A percentile compares a stretch with the other conserved stretches of the same genome.
Conservation (phyloP, 345 rosid species). For the Hibiscus mutabilis region DNA sequence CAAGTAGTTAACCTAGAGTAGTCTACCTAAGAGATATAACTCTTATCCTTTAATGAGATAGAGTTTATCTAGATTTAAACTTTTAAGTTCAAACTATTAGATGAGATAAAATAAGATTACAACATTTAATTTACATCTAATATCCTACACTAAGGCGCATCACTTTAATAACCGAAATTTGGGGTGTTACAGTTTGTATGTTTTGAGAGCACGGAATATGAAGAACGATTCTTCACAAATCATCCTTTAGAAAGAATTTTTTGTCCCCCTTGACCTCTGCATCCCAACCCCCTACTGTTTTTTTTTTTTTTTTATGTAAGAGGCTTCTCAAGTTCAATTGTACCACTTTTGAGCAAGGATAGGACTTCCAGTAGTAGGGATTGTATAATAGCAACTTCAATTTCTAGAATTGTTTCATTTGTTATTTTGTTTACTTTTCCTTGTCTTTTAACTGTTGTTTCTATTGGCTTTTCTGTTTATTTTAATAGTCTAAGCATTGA, state of each 20-base stretch:
- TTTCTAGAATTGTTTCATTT: neutral
- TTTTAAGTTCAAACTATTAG: no score
- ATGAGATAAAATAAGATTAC: no score
- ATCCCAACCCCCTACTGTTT: neutral
- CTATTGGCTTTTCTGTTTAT: neutral
- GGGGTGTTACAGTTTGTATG: no score
- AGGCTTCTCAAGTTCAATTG: neutral
- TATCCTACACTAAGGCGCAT: no score
- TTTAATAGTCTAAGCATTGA: neutral
- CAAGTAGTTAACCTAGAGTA: no score
- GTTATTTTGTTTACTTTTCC: neutral
- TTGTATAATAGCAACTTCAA: neutral
- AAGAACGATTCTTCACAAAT: neutral
- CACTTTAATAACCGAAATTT: no score
- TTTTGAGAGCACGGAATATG: neutral
- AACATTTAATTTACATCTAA: no score
- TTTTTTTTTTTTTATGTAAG: neutral
- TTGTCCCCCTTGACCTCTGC: neutral
- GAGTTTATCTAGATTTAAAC: no score
- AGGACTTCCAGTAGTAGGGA: neutral
- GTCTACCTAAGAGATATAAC: no score
- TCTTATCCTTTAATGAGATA: no score
- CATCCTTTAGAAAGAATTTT: neutral
- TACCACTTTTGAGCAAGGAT: neutral
- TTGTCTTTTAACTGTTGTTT: neutral